Base-by-base conservation (phyloP, 1,139 yeast species). In the Pichia sp. region DNA sequence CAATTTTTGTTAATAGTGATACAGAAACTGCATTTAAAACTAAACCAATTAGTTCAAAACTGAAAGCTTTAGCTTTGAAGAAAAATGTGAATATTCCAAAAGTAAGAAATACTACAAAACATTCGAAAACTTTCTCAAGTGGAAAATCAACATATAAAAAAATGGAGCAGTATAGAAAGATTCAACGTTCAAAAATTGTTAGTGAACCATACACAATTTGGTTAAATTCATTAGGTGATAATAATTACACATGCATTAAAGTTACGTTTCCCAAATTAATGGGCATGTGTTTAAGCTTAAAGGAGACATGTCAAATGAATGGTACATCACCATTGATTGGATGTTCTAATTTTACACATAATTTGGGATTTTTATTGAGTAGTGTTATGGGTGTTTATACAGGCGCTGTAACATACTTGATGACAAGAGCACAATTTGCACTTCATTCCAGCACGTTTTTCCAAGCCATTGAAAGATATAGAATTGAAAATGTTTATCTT, bases 271-370 rank as follows among this genome's bases (percentile, higher is more conserved):
- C 75, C 43, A 77, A 81, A 45, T 73, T 93, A 16, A 69, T 93
- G 63, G 84, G 90, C 0, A 79, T 88, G 67, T 90, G 97, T 67
- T 89, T 91, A 62, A 86, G 88, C 16, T 80, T 90, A 63, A 93
- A 93, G 62, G 98, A 93, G 65, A 91, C 98, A 0, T 87, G 96
- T 62, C 93, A 88, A 60, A 74, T 93, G 71, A 78, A 84, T 11
- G 79, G 87, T 44, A 77, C 80, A 36, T 79, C 83, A 44, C 84
- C 96, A 0, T 74, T 93, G 13, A 76, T 93, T 45, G 96, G 96
- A 0, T 84, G 96, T 67, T 95, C 88, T 10, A 80, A 96, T 48
- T 95, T 91, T 60, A 80, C 90, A 0, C 71, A 80, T 3, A 98
- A 98, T 0, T 70, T 91, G 46, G 99, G 99, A 0, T 91, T 95